A percentile compares a stretch with the other conserved stretches of the same genome.
phyloP scores from a whole-genome alignment of 169 alveolate species.

The Blepharisma undulans region DNA sequence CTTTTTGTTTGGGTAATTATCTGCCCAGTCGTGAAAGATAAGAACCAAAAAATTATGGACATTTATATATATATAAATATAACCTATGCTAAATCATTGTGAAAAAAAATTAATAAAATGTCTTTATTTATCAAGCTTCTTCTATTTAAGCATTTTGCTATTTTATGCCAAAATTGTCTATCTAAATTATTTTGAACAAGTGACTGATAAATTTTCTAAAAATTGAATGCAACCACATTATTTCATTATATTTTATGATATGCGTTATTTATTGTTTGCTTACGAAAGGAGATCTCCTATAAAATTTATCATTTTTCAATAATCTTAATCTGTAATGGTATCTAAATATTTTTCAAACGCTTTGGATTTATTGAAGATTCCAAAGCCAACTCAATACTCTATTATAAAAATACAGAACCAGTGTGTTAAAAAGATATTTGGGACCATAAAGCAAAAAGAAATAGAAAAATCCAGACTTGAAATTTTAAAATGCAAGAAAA shows the following conservation, averaged over 20 bases:
- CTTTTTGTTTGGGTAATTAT: neutral
- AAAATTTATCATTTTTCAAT: neutral
- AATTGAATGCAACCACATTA: neutral
- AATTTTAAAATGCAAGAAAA: neutral
- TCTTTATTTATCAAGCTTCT: too few species aligned
- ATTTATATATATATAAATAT: too few species aligned
- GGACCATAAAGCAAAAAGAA: neutral
- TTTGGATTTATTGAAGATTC: neutral
- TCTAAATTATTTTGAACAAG: too few species aligned
- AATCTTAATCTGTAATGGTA: neutral
- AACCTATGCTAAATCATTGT: neutral
- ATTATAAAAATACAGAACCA: neutral
- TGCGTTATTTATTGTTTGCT: neutral
- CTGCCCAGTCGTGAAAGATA: neutral
- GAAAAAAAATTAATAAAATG: neutral
- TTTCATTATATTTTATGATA: too few species aligned
- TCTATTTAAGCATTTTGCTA: too few species aligned
- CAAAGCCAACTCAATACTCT: neutral
- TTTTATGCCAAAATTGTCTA: too few species aligned
- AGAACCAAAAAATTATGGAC: neutral
- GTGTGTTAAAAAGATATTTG: neutral
- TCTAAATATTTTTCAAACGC: neutral
- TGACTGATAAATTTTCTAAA: too few species aligned
- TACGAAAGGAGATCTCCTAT: neutral
- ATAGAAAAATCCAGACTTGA: neutral